Evolutionary conservation across 202 grass and related monocot genomes (phyloP).

Genomic region (Eragrostis tef): DNA sequence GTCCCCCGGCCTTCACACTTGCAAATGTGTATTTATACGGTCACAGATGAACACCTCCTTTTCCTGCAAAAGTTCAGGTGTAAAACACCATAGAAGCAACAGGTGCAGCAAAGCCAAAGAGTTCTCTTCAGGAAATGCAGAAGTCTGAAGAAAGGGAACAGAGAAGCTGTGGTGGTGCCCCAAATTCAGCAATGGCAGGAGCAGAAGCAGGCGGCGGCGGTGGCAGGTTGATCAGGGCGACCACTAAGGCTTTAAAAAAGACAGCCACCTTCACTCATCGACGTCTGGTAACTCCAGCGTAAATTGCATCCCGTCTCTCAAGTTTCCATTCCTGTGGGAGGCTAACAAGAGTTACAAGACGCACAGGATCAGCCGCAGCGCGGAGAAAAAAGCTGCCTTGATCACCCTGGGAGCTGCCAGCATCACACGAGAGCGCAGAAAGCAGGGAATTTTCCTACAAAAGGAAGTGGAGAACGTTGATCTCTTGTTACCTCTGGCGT

Average conservation of each 20-base stretch:
- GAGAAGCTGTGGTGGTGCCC: not conserved
- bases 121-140: not conserved
- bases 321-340: constrained; percentile 36
- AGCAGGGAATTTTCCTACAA: not conserved
- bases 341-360: not conserved
- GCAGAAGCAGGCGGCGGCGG: not conserved
- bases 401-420: constrained; percentile 43
- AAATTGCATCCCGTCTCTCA: constrained; percentile 43
- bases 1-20: not conserved
- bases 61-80: not conserved
- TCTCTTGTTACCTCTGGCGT: constrained; percentile 42
- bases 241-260: constrained; percentile 21
- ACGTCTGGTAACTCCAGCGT: not conserved
- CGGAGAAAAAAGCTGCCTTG: constrained; percentile 40
- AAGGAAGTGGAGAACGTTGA: constrained; percentile 2
- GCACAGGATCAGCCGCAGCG: not conserved
- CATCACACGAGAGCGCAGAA: constrained; percentile 31
- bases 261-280: not conserved
- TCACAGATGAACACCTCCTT: not conserved
- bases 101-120: not conserved
- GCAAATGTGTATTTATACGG: constrained; percentile 20
- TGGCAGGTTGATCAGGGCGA: constrained; percentile 34
- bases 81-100: not conserved
- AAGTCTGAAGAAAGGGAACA: not conserved
- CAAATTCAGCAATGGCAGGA: constrained; percentile 48